Percentiles rank a stretch among this genome's conserved stretches.
Conservation (phyloP, 345 rosid genomes). For the Sisymbrium altissimum region DNA sequence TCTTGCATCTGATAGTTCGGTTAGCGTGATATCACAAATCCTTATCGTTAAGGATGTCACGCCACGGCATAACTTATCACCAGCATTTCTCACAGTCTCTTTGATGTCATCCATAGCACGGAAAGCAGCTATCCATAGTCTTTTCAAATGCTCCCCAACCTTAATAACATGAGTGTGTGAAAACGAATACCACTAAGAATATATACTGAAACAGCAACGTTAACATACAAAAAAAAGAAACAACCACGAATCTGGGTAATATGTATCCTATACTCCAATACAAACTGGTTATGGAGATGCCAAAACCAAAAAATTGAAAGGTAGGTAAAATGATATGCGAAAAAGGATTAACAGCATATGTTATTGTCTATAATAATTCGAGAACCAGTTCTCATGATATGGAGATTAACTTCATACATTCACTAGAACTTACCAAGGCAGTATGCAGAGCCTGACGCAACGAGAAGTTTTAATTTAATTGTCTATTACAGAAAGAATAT, state of each 20-base stretch:
- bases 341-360: conserved; percentile 7
- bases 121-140: conserved; percentile 74
- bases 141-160: conserved; percentile 78
- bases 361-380: neutral
- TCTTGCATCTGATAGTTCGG: conserved; percentile 69
- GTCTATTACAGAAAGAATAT: conserved; percentile 6
- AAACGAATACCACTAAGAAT: neutral
- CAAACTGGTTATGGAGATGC: neutral
- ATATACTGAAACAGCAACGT: neutral
- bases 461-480: neutral
- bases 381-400: neutral
- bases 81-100: conserved; percentile 96
- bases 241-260: neutral
- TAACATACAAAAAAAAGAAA: conserved; percentile 15
- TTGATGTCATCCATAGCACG: conserved; percentile 99
- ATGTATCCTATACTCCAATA: conserved; percentile 3
- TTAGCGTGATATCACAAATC: conserved; percentile 85
- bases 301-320: neutral
- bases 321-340: neutral
- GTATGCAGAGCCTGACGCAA: neutral
- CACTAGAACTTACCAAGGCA: neutral
- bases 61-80: conserved; percentile 78
- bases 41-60: conserved; percentile 78
- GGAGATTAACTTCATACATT: neutral
- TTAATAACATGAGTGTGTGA: conserved; percentile 29